A percentile compares a stretch with the other conserved stretches of the same genome.
Conservation (phyloP, 805 yeast genomes). For the Pichia pseudocactophila region DNA sequence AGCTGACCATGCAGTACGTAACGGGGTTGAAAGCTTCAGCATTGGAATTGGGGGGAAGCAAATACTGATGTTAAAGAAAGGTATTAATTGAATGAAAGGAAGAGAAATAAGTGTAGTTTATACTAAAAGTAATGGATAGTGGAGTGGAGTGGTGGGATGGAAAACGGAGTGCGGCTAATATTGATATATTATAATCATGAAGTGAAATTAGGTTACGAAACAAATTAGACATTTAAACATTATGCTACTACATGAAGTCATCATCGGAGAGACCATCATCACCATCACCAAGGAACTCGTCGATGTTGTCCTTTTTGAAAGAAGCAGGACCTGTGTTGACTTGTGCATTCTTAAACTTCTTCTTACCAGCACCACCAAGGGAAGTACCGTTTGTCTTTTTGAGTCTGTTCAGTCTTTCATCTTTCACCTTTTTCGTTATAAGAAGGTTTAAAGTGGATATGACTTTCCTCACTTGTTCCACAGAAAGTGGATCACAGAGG, state of each 20-base stretch:
- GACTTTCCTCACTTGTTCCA: constrained; percentile 80
- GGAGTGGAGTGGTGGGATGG: background rate
- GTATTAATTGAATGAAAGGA: too few relatives aligned
- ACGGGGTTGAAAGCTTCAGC: too few relatives aligned
- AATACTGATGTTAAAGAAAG: too few relatives aligned
- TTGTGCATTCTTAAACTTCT: constrained; percentile 72
- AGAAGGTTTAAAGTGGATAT: constrained; percentile 74
- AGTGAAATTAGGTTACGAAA: background rate
- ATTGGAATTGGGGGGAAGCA: too few relatives aligned
- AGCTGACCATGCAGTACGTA: too few relatives aligned
- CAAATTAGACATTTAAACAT: background rate
- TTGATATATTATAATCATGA: too few relatives aligned
- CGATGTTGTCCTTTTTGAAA: constrained; percentile 57
- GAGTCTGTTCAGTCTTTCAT: constrained; percentile 81
- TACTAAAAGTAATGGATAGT: too few relatives aligned
- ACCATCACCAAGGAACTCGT: constrained; percentile 42
- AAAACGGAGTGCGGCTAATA: background rate
- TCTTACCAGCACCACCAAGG: constrained; percentile 90
- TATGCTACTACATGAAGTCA: constrained; percentile 58
- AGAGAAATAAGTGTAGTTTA: too few relatives aligned
- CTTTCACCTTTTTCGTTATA: constrained; percentile 77
- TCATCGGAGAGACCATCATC: constrained; percentile 68
- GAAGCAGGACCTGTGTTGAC: constrained; percentile 48
- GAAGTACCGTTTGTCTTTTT: constrained; percentile 79
- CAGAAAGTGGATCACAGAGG: constrained; percentile 66